Percentiles rank a stretch among this genome's conserved stretches.
Conservation (phyloP, 2,329 filamentous ascomycete species). For the Scytalidium sp. region DNA sequence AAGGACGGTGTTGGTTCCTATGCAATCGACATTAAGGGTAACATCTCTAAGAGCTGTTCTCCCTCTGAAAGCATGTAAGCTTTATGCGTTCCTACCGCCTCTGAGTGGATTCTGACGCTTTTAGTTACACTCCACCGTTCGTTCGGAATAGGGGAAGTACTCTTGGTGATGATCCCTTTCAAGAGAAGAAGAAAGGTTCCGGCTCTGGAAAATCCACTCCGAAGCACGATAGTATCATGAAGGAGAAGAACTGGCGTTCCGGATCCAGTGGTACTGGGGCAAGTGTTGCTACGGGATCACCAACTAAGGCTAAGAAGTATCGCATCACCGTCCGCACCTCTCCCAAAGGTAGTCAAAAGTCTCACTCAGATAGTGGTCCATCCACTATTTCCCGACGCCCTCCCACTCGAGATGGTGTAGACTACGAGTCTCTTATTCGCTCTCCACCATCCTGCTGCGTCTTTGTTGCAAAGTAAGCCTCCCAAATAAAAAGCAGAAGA, state of each 20-base stretch:
- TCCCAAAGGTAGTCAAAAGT: background rate
- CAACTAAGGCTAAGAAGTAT: conserved; percentile 7
- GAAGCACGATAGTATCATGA: conserved; percentile 14
- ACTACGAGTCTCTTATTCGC: conserved; percentile 23
- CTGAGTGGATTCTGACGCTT: conserved; percentile 3
- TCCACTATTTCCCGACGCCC: conserved; percentile 5
- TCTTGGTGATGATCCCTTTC: conserved; percentile 21
- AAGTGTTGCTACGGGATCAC: conserved; percentile 10
- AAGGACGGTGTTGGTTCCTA: conserved; percentile 10
- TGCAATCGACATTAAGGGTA: conserved; percentile 8
- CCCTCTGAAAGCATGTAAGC: conserved; percentile 17
- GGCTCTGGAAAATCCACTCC: conserved; percentile 18
- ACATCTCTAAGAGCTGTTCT: conserved; percentile 8
- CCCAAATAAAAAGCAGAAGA: conserved; percentile 1
- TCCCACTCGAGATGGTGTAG: conserved; percentile 10
- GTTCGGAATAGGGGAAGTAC: conserved; percentile 19
- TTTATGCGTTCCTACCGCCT: background rate
- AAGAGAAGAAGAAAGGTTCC: conserved; percentile 7
- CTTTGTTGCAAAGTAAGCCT: conserved; percentile 63
- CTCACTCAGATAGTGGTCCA: background rate
- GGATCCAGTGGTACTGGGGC: conserved; percentile 12
- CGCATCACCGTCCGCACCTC: background rate
- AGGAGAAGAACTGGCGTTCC: conserved; percentile 23
- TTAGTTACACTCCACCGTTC: conserved; percentile 25
- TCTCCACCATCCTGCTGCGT: conserved; percentile 53